Evolutionary conservation across 75 land plant species (phyloP), one percentile per base, ranked within the genome.

Genomic region (Adiantum capillusveneris): DNA sequence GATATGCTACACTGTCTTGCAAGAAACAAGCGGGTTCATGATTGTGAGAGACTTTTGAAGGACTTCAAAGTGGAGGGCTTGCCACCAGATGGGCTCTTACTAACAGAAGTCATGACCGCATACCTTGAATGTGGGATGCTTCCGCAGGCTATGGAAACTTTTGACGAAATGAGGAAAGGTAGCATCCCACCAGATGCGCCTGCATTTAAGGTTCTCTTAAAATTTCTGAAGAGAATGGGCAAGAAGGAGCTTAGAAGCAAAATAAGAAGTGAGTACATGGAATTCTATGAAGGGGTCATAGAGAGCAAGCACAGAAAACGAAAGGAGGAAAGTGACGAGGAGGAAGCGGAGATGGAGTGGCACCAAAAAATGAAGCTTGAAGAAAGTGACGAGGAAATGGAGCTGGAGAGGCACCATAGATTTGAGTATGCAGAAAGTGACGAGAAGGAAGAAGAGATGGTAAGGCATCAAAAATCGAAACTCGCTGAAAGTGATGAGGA

Each of bases 1-100:
- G 90, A 93, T 63, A 85, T 93, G 90, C 84, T 93, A 12, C 66
- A 78, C 57, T 74, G 83, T 65, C 71, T 93, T 30, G 98, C 96
- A 25, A 76, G 78, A 22, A 83, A 85, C 75, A 78, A 70, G 49
- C 73, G 71, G 56, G 67, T 74, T 0, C 77, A 69, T 20, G 88
- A 87, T 57, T 63, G 77, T 25, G 88, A 69, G 63, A 60, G 44
- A 31, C 74, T 84, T n/a, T 84, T 78, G 77, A 63, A 59, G 48
- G 92, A 87, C 59, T 25, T 81, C 45, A 79, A 63, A 66, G 65
- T 55, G 19, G 96, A 90, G 58, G 75, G 71, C 24, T 73, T 86
- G 11, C 63, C 57, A 3, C 80, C 85, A 44, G 85, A 86, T 75
- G 82, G 78, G 57, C 84, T 81, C 57, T 74, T 77, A 12, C 79